These are phyloP conservation scores for Pythium utonaiense DNA, from an alignment of 352 stramenopile species.

Conservation along the genomic window DNA sequence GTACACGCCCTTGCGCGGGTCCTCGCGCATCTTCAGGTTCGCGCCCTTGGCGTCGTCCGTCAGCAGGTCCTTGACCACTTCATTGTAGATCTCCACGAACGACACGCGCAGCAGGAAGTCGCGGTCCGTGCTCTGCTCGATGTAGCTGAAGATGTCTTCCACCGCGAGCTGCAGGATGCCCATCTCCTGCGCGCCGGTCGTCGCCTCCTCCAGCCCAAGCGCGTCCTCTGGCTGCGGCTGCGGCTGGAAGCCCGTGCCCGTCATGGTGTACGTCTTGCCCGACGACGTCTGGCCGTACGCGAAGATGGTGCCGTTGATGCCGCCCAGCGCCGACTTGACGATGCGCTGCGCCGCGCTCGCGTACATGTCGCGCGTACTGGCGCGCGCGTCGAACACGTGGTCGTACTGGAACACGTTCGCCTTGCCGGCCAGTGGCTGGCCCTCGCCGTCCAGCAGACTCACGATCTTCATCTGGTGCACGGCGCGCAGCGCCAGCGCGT, in stretches of 20 bases:
- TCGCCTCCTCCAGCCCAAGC: no score
- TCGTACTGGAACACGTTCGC: constrained; percentile 81
- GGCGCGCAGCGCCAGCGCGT: constrained; percentile 41
- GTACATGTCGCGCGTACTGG: constrained; percentile 59
- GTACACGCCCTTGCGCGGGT: constrained; percentile 95
- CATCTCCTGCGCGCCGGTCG: constrained; percentile 22
- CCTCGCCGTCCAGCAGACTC: constrained; percentile 48
- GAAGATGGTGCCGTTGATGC: constrained; percentile 91
- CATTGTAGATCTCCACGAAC: constrained; percentile 99
- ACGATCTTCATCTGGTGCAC: constrained; percentile 46
- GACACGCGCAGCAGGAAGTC: constrained; percentile 95
- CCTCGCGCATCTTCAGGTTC: constrained; percentile 89
- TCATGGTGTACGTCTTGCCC: constrained; percentile 98
- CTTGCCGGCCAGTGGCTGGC: constrained; percentile 53
- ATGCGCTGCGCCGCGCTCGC: constrained; percentile 58
- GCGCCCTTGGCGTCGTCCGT: constrained; percentile 37
- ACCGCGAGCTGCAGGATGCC: constrained; percentile 92
- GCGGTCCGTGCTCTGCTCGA: constrained; percentile 74
- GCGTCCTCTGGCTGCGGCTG: constrained; percentile 5
- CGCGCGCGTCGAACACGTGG: constrained; percentile 60
- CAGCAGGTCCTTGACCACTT: constrained; percentile 96
- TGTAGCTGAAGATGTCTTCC: constrained; percentile 92
- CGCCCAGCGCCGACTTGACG: constrained; percentile 60
- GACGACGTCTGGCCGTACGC: constrained; percentile 95
- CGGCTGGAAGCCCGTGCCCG: constrained; percentile 59